These are phyloP conservation scores for Inga laurina DNA, from an alignment of 306 rosid species.

Conservation along the genomic window DNA sequence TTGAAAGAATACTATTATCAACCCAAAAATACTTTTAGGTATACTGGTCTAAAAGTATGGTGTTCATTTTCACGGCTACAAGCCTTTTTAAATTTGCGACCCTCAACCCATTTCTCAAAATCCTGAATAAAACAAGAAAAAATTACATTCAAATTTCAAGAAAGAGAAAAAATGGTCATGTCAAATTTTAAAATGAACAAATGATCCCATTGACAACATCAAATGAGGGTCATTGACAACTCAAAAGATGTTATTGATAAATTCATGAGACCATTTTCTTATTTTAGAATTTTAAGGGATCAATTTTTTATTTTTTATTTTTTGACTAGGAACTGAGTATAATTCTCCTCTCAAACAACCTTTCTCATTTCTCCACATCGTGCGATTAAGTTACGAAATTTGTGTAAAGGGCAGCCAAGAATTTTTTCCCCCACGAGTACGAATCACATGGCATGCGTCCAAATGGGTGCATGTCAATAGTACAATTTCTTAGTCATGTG, in stretches of 20 bases:
- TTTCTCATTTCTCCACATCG: neutral
- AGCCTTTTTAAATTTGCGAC: neutral
- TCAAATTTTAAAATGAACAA: too few relatives aligned
- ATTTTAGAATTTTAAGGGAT: too few relatives aligned
- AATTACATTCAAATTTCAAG: too few relatives aligned
- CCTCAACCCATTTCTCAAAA: neutral
- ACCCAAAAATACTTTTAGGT: too few relatives aligned
- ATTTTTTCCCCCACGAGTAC: neutral
- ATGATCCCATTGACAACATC: too few relatives aligned
- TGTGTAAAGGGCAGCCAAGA: neutral
- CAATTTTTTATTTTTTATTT: too few relatives aligned
- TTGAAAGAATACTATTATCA: too few relatives aligned
- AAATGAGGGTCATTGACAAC: too few relatives aligned
- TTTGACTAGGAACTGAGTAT: too few relatives aligned
- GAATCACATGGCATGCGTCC: neutral
- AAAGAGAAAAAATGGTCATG: too few relatives aligned
- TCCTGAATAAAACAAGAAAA: neutral
- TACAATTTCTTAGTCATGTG: neutral
- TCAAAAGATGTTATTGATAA: too few relatives aligned
- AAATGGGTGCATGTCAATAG: neutral
- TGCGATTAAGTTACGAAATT: neutral
- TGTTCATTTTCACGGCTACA: neutral
- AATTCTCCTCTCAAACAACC: neutral
- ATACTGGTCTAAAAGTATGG: neutral
- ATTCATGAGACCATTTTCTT: too few relatives aligned